Evolutionary conservation across 129 eudicot genomes (phyloP), one percentile per base, ranked within the genome.

Genomic region (Pittosporum tobira): DNA sequence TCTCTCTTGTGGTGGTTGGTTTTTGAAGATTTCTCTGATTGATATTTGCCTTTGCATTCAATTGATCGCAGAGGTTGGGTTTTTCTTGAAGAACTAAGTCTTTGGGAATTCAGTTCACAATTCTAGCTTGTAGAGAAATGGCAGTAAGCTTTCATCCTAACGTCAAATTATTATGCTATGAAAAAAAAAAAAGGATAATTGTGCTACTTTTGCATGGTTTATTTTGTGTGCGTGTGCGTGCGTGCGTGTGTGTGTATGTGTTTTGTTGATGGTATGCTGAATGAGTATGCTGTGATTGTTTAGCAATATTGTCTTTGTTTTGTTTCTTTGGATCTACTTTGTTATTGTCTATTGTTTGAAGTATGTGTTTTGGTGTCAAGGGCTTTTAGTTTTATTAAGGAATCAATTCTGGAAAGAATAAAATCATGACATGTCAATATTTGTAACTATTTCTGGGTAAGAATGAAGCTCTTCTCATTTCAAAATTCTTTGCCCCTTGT

Each of bases 141-240:
- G 82, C 85, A 15, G 90, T 82, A 69, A 72, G 78, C 63, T 55
- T 36, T 6, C n/a, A 37, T 62, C 20, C 42, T 26, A 12, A 4
- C 29, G 18, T 56, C 7, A 14, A 23, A 44, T 56, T 30, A 8
- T 22, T 28, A 43, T 31, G 29, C 30, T 27, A 51, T 12, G 10
- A 16, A 1, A 15, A 15, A 7, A 16, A 7, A 16, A 18, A 7
- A 3, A 2, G 5, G 12, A 19, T 55, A 34, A 55, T 55, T 18
- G 18, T 18, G 6, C 19, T 40, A 3, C n/a, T 16, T 13, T 52
- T 52, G 58, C 38, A 27, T 52, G 58, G 5, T 15, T 29, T 27
- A 21, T n/a, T 38, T 38, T 38, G 14, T 10, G 23, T 52, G n/a
- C n/a, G n/a, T n/a, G n/a, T n/a, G n/a, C n/a, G n/a, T n/a, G n/a